Evolutionary conservation across 2,329 filamentous ascomycete genomes (phyloP), one percentile per base, ranked within the genome.

Genomic region (Hypoxylon sp.): DNA sequence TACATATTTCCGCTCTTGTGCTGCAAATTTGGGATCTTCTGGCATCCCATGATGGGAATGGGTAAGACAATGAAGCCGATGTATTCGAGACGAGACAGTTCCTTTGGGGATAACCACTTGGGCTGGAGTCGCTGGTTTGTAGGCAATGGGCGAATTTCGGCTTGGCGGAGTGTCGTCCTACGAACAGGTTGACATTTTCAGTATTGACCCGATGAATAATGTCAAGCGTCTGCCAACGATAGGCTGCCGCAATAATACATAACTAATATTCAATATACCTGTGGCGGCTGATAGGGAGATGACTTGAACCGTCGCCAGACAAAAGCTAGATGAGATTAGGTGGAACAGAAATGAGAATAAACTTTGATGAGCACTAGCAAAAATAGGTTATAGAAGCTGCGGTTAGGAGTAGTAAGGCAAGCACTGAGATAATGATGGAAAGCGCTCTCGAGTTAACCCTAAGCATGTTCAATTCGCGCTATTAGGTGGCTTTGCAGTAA

Each of bases 51-150:
- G 67, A 43, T 64, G 43, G 25, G 68, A 63, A 60, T 72, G 71
- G 55, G 72, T 68, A 65, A 77, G 67, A 30, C 63, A 66, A 61
- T 78, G 72, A 49, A 82, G 72, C 62, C 76, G 75, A 32, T 69
- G 72, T 63, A 79, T 70, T 50, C 76, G 79, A 14, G 77, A 77
- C 13, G 75, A 74, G 10, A 81, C 77, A 46, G 77, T 79, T 43
- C 79, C 78, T 38, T 63, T 68, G 36, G 77, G 75, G 67, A 80
- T 74, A 19, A 68, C 63, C 66, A 70, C 58, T 32, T 66, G 38
- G 36, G 53, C 59, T n/a, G 38, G 41, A 41, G 49, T 41, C 38
- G 43, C 36, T n/a, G 62, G 59, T 51, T 59, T 65, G 50, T 67
- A 51, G 48, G 57, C 46, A 46, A 43, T 11, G 41, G 63, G 32